Conservation (phyloP, 768 basidiomycete species). For the Mycena alexandri region DNA sequence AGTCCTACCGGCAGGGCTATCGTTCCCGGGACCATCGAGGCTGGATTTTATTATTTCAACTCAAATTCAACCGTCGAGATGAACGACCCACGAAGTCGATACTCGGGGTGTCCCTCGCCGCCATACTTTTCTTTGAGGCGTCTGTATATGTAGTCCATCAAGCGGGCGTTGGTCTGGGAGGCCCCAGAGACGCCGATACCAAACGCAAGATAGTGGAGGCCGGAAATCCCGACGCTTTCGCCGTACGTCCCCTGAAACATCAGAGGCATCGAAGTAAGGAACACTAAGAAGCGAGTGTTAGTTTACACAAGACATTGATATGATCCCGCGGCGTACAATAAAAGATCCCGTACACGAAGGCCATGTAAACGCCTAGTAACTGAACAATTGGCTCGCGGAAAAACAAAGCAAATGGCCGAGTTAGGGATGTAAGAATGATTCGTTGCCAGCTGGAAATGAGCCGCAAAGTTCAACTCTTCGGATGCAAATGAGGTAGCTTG, state of each 20-base stretch:
- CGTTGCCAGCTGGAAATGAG: constrained; percentile 1
- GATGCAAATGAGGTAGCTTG: too few species aligned
- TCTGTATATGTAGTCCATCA: constrained; percentile 69
- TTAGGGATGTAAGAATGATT: constrained; percentile 52
- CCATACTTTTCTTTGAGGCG: constrained; percentile 61
- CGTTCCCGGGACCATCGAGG: constrained; percentile 70
- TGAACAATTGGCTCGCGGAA: constrained; percentile 56
- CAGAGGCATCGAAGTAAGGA: constrained; percentile 72
- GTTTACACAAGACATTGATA: not conserved
- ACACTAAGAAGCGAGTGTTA: constrained; percentile 56
- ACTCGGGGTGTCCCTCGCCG: constrained; percentile 64
- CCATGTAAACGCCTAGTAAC: constrained; percentile 10
- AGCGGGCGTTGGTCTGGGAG: constrained; percentile 66
- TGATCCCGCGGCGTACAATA: not conserved
- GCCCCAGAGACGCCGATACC: constrained; percentile 70
- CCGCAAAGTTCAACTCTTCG: not conserved
- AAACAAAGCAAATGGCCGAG: constrained; percentile 79
- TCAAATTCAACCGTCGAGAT: not conserved
- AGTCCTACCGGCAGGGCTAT: constrained; percentile 75
- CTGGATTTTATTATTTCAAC: constrained; percentile 47
- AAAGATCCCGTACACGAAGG: not conserved
- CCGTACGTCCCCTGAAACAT: constrained; percentile 71
- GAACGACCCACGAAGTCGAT: constrained; percentile 57
- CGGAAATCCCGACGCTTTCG: constrained; percentile 67
- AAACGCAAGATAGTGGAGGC: constrained; percentile 79